A percentile compares a stretch with the other conserved stretches of the same genome.
Evolutionary conservation across 495 filamentous ascomycete species (phyloP).

Genomic region (Extremus antarcticus): DNA sequence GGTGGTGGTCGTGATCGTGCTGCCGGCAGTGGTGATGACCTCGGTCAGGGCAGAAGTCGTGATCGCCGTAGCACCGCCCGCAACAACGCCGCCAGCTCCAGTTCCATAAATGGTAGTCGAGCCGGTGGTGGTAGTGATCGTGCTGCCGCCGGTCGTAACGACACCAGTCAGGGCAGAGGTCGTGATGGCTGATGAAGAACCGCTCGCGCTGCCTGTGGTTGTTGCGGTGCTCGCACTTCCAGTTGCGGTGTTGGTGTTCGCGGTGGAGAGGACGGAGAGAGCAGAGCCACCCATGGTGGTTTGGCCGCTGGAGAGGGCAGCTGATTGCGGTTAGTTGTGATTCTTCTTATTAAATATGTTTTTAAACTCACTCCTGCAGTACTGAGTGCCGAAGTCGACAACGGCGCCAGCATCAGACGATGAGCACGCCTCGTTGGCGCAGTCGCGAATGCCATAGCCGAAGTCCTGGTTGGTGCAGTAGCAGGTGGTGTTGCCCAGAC

Average conservation of each 20-base stretch:
- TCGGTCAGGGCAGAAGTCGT: conserved; percentile 24
- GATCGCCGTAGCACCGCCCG: conserved; percentile 13
- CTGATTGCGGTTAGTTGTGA: conserved; percentile 2
- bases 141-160: conserved; percentile 17
- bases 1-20: conserved; percentile 19
- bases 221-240: conserved; percentile 3
- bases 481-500: conserved; percentile 46
- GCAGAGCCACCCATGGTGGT: conserved; percentile 9
- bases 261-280: conserved; percentile 20
- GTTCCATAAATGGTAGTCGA: conserved; percentile 28
- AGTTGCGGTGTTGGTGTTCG: no score
- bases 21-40: conserved; percentile 20
- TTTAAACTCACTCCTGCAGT: conserved; percentile 29
- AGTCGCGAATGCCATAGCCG: conserved; percentile 67
- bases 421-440: conserved; percentile 56
- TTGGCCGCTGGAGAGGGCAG: conserved; percentile 1
- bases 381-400: conserved; percentile 32
- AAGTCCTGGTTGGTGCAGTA: conserved; percentile 62
- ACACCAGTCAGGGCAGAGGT: conserved; percentile 24
- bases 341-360: not conserved
- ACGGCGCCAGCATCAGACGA: conserved; percentile 21
- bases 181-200: conserved; percentile 22
- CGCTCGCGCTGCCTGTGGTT: not conserved
- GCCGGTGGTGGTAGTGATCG: conserved; percentile 19
- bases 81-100: not conserved